Conservation (phyloP, 2,329 filamentous ascomycete genomes). For the Verticillium nonalfalfae region DNA sequence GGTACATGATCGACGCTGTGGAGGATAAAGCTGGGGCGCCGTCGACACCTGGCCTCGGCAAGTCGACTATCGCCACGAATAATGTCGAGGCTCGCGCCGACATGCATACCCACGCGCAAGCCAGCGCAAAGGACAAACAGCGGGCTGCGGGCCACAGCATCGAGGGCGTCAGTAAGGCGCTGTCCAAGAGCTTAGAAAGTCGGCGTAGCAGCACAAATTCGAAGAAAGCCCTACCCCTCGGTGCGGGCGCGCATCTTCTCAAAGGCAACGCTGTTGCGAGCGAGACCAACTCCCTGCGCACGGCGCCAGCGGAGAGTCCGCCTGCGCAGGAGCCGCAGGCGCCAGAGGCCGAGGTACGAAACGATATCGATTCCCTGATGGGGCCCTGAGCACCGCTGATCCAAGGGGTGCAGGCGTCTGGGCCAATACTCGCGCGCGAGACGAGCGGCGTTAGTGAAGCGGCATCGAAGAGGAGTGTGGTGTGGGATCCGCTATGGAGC, state of each 20-base stretch:
- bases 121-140: conserved; percentile 34
- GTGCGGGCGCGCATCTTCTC: conserved; percentile 26
- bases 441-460: conserved; percentile 25
- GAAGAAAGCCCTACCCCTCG: conserved; percentile 63
- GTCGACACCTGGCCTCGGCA: conserved; percentile 84
- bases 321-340: conserved; percentile 14
- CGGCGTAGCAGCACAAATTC: conserved; percentile 82
- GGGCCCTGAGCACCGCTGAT: conserved; percentile 35
- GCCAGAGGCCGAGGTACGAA: conserved; percentile 43
- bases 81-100: conserved; percentile 82
- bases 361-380: conserved; percentile 40
- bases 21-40: conserved; percentile 92
- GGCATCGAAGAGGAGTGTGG: conserved; percentile 41
- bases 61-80: conserved; percentile 84
- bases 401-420: conserved; percentile 16
- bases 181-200: conserved; percentile 86
- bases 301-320: conserved; percentile 38
- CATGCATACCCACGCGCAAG: conserved; percentile 44
- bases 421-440: conserved; percentile 26
- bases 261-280: conserved; percentile 49
- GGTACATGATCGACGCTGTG: conserved; percentile 90
- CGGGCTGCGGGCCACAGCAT: conserved; percentile 49
- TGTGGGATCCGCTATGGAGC: conserved; percentile 59
- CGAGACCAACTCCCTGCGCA: conserved; percentile 53
- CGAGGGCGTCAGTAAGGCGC: conserved; percentile 67